A percentile compares a stretch with the other conserved stretches of the same genome.
phyloP scores from a whole-genome alignment of 257 asterid genomes.

The Jacaranda mimosifolia region DNA sequence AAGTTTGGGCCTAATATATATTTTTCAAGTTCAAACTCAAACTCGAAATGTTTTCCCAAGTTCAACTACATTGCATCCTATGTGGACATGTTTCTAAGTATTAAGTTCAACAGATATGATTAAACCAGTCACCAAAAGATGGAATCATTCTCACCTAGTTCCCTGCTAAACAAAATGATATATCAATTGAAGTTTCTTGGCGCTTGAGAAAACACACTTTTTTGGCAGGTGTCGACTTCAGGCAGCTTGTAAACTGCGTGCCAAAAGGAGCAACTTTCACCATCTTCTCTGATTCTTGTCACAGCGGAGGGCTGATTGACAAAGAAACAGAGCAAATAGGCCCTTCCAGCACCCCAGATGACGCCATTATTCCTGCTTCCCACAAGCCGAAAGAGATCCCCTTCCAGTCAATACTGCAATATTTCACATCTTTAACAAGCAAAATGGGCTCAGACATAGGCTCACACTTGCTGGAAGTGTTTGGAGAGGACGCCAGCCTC shows the following conservation, averaged over 20 bases:
- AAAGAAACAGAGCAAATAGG: slow-evolving; percentile 90
- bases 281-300: slow-evolving; percentile 88
- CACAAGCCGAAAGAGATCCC: slow-evolving; percentile 63
- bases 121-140: background rate
- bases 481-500: slow-evolving; percentile 71
- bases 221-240: slow-evolving; percentile 68
- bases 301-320: slow-evolving; percentile 93
- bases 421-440: slow-evolving; percentile 63
- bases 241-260: slow-evolving; percentile 74
- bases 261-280: slow-evolving; percentile 82
- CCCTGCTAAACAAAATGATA: no score
- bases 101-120: background rate
- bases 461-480: slow-evolving; percentile 64
- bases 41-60: no score
- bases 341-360: slow-evolving; percentile 41
- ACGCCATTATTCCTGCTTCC: background rate
- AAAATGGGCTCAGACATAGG: slow-evolving; percentile 61
- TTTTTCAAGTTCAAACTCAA: no score
- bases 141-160: no score
- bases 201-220: background rate
- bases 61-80: no score
- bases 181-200: slow-evolving; percentile 3
- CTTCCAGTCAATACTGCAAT: slow-evolving; percentile 50
- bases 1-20: no score
- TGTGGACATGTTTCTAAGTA: no score